Evolutionary conservation across 371 early-diverging fungal genomes (phyloP).

Genomic region (Mucor racemosus): DNA sequence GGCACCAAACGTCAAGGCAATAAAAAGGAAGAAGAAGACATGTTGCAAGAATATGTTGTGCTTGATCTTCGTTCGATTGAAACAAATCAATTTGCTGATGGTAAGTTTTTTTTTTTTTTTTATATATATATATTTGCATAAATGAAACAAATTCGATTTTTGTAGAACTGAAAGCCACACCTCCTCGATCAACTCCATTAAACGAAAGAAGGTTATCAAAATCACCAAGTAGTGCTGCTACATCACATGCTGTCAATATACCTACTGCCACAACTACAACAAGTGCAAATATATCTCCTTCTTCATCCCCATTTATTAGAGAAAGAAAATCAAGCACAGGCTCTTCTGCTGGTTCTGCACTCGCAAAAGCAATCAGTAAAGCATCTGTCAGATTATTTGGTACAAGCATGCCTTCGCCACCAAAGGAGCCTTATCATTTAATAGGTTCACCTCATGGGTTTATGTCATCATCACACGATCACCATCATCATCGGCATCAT

Average conservation of each 20-base stretch:
- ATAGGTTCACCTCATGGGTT: constrained; percentile 44
- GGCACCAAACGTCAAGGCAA: constrained; percentile 13
- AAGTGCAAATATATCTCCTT: constrained; percentile 25
- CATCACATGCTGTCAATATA: constrained; percentile 31
- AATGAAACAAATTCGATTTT: neutral
- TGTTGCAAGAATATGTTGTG: constrained; percentile 82
- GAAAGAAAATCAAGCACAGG: constrained; percentile 48
- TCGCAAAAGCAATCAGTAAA: constrained; percentile 65
- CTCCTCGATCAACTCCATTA: neutral
- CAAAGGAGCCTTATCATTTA: constrained; percentile 20
- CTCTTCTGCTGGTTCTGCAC: constrained; percentile 51
- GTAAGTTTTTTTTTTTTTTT: no score
- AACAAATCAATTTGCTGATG: constrained; percentile 88
- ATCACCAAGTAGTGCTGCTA: constrained; percentile 6
- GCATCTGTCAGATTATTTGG: constrained; percentile 68
- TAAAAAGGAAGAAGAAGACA: constrained; percentile 58
- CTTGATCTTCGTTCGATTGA: constrained; percentile 84
- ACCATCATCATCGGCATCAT: constrained; percentile 18
- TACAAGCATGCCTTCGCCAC: constrained; percentile 57
- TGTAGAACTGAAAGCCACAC: constrained; percentile 5
- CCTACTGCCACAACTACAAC: constrained; percentile 9
- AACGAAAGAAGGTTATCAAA: neutral
- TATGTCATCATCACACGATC: constrained; percentile 20
- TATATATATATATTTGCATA: neutral
- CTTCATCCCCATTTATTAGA: constrained; percentile 45